These are phyloP conservation scores for Escovopsis sp. DNA, from an alignment of 2,329 filamentous ascomycete species.

Conservation along the genomic window DNA sequence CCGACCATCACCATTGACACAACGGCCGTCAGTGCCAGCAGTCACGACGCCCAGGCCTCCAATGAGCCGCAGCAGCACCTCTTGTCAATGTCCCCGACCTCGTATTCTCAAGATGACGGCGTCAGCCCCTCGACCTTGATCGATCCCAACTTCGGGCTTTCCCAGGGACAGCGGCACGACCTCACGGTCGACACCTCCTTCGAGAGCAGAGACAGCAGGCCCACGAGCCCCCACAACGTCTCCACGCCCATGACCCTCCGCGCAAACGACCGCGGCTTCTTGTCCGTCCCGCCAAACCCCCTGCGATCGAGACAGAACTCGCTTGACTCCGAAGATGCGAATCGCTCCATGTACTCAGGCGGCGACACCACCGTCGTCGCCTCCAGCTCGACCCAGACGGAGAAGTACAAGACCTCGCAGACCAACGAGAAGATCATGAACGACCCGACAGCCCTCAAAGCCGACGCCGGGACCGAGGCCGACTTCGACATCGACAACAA, in stretches of 20 bases:
- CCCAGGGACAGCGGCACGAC: conserved; percentile 21
- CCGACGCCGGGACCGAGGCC: conserved; percentile 59
- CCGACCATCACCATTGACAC: conserved; percentile 42
- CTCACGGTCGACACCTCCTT: conserved; percentile 42
- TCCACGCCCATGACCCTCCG: conserved; percentile 39
- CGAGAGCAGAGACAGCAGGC: conserved; percentile 49
- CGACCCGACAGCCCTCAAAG: conserved; percentile 53
- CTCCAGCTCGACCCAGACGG: conserved; percentile 27
- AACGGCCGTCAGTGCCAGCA: conserved; percentile 21
- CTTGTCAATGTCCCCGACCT: conserved; percentile 18
- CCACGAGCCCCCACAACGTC: conserved; percentile 59
- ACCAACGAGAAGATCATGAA: conserved; percentile 43
- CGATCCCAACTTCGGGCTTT: conserved; percentile 16
- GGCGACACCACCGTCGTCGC: conserved; percentile 45
- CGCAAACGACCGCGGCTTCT: conserved; percentile 36
- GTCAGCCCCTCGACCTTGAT: conserved; percentile 24
- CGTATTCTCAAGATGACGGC: conserved; percentile 21
- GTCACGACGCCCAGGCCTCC: conserved; percentile 14
- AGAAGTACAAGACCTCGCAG: conserved; percentile 22
- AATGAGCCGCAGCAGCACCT: conserved; percentile 9
- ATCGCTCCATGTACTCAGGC: conserved; percentile 42
- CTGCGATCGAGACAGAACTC: conserved; percentile 51
- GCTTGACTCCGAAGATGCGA: conserved; percentile 49
- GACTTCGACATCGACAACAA: conserved; percentile 68
- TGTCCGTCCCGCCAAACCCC: conserved; percentile 46